Conservation (phyloP, 768 basidiomycete genomes). For the Lyophyllum shimeji region DNA sequence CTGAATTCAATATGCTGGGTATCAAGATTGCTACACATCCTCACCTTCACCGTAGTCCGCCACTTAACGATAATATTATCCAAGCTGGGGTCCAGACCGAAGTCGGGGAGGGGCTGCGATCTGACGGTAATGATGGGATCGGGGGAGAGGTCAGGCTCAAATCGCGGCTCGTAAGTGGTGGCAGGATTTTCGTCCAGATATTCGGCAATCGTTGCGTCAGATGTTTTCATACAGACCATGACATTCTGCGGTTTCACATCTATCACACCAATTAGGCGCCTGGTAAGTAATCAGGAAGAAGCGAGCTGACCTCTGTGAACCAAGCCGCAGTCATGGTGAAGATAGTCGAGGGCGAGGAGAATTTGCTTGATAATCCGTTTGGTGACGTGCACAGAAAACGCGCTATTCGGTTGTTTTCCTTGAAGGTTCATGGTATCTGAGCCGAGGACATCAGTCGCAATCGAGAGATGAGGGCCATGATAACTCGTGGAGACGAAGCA, state of each 20-base stretch:
- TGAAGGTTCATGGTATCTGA: not conserved
- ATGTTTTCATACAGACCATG: not conserved
- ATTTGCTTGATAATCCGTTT: constrained; percentile 24
- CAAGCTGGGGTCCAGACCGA: constrained; percentile 9
- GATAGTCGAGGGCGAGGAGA: constrained; percentile 26
- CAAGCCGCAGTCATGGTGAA: constrained; percentile 22
- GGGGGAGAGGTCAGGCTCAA: constrained; percentile 15
- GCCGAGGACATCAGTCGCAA: constrained; percentile 4
- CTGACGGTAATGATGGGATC: constrained; percentile 23
- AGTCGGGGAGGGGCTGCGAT: constrained; percentile 25
- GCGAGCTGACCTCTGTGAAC: constrained; percentile 20
- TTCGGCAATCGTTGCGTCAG: constrained; percentile 1
- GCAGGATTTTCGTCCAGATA: constrained; percentile 14
- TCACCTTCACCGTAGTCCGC: constrained; percentile 22
- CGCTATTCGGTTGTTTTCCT: not conserved
- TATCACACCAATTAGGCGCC: not conserved
- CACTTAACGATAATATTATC: constrained; percentile 18
- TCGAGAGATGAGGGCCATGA: not conserved
- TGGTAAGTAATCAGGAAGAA: not conserved
- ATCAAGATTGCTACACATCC: not conserved
- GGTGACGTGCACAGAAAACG: constrained; percentile 9
- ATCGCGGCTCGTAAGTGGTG: constrained; percentile 8
- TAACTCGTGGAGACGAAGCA: not conserved
- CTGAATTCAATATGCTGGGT: not conserved
- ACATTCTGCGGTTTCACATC: not conserved